phyloP scores from a whole-genome alignment of 1,284 basidiomycete species.

The Cryptococcus deneoformans region DNA sequence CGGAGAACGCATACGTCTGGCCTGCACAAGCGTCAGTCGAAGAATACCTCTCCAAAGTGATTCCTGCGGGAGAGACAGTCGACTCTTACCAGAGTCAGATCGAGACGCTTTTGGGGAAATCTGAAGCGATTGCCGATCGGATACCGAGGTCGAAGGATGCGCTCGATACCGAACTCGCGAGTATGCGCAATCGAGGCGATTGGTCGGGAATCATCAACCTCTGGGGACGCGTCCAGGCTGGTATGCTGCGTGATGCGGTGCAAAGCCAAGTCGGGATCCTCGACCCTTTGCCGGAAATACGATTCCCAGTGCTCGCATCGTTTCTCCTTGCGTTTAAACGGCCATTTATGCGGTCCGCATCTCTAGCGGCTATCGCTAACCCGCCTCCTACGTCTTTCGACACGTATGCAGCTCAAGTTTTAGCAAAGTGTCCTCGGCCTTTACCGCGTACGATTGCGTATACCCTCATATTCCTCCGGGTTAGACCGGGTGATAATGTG shows the following conservation, averaged over 20 bases:
- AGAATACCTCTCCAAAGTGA: neutral
- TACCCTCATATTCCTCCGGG: slow-evolving; percentile 12
- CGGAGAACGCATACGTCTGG: neutral
- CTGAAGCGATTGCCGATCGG: neutral
- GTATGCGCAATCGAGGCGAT: slow-evolving; percentile 3
- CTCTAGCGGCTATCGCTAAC: neutral
- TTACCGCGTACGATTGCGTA: slow-evolving; percentile 7
- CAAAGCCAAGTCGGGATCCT: neutral
- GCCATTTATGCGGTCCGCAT: neutral
- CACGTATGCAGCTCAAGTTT: slow-evolving; percentile 4
- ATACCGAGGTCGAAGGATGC: neutral
- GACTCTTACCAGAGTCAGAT: neutral
- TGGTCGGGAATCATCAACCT: slow-evolving; percentile 2
- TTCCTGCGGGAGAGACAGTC: neutral
- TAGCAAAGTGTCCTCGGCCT: slow-evolving; percentile 5
- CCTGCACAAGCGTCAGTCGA: neutral
- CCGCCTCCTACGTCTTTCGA: neutral
- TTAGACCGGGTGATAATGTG: slow-evolving; percentile 4
- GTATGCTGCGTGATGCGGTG: neutral
- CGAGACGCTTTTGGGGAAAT: neutral
- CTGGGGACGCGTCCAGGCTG: slow-evolving; percentile 1
- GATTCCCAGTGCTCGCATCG: neutral
- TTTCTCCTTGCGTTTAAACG: slow-evolving; percentile 13
- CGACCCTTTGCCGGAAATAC: neutral
- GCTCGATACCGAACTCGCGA: slow-evolving; percentile 1